Conservation (phyloP, 768 basidiomycete species). For the Stropharia rugosoannulata region DNA sequence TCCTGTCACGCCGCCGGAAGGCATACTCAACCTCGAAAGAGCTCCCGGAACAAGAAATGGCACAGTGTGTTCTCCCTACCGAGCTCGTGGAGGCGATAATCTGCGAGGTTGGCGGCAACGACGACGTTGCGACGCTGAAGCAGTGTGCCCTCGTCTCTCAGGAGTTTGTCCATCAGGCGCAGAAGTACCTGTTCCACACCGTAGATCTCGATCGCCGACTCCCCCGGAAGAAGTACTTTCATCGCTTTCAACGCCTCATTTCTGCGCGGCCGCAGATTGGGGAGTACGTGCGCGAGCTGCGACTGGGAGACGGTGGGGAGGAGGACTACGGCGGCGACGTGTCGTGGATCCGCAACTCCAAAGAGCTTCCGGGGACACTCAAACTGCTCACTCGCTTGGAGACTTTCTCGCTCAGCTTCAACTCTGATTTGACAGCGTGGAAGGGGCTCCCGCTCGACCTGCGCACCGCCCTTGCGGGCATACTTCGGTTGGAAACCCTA, state of each 20-base stretch:
- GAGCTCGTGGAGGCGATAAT: constrained; percentile 21
- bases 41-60: neutral
- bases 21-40: neutral
- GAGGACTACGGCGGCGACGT: constrained; percentile 13
- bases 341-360: neutral
- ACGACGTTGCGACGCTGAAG: constrained; percentile 13
- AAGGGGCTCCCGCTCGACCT: constrained; percentile 9
- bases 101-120: constrained; percentile 15
- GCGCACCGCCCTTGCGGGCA: constrained; percentile 2
- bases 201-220: constrained; percentile 16
- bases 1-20: neutral
- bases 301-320: constrained; percentile 19
- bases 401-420: constrained; percentile 20
- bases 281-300: constrained; percentile 16
- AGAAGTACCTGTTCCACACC: constrained; percentile 17
- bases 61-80: constrained; percentile 10
- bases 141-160: constrained; percentile 17
- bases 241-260: constrained; percentile 18
- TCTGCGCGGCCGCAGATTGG: constrained; percentile 15
- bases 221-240: constrained; percentile 14
- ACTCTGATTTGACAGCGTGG: constrained; percentile 18
- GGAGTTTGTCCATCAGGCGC: constrained; percentile 15
- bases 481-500: constrained; percentile 13
- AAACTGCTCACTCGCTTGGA: constrained; percentile 13
- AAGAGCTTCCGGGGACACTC: constrained; percentile 13